Base-by-base conservation (phyloP, 108 stramenopile species). In the Fragilaria radians region DNA sequence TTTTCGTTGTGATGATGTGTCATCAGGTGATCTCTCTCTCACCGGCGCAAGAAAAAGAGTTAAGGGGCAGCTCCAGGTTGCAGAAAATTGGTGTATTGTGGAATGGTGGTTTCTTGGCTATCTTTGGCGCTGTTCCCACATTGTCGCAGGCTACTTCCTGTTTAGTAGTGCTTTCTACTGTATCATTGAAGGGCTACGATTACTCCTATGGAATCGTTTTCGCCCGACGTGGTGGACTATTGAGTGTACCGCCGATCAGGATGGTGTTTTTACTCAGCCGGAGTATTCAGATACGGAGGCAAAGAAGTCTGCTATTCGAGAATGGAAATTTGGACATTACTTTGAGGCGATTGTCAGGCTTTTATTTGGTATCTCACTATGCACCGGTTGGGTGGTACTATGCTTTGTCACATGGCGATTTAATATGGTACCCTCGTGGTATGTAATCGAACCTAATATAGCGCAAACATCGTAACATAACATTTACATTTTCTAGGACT, bases 61-160 rank as follows among this genome's bases (percentile, higher is more conserved):
- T 7, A 7, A 42, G 36, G 14, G 14, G 14, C 11, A 42, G 14
- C 36, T 42, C 14, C 14, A 11, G 36, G 36, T 42, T 7, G 36
- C 7, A 14, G 36, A 42, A 42, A 42, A 42, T 14, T 42, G 36
- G 36, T 42, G 36, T 14, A 14, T 42, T 7, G 36, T 42, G 36
- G 36, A 42, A 42, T 42, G 36, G 36, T 42, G 36, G 36, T 42
- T 42, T 42, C 36, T 42, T 42, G 36, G 36, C 36, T 14, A 42
- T 42, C 36, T 42, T 42, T 42, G 36, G 36, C 36, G 36, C 36
- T 11, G 7, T 14, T 7, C 36, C 36, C 14, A 42, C 36, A 14
- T 42, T 7, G 14, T 42, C 36, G 36, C 36, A 7, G 36, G 36
- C 36, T 42, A 42, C 36, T 11, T 14, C 11, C 36, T 42, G 14